These are phyloP conservation scores for Carpinus viminea DNA, from an alignment of 306 rosid species.

Conservation along the genomic window DNA sequence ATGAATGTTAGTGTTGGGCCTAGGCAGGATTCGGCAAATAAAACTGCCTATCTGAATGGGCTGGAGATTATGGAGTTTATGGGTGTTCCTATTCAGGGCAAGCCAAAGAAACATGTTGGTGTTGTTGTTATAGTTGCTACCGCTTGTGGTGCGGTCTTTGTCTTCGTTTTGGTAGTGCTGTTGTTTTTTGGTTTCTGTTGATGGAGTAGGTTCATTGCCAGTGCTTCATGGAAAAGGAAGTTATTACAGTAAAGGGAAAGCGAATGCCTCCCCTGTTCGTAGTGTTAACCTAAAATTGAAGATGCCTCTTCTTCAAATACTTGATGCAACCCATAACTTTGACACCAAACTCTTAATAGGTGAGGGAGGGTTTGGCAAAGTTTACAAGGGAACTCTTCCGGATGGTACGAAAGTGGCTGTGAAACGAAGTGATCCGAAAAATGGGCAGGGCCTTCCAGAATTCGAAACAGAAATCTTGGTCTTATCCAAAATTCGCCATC, in stretches of 20 bases:
- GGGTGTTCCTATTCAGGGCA: neutral
- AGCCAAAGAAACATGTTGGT: neutral
- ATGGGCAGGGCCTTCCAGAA: conserved; percentile 50
- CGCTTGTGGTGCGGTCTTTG: conserved; percentile 31
- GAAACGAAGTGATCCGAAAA: conserved; percentile 51
- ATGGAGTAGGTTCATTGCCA: conserved; percentile 9
- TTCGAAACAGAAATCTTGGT: conserved; percentile 57
- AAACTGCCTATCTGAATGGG: conserved; percentile 45
- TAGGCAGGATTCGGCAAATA: neutral
- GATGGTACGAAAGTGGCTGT: conserved; percentile 43
- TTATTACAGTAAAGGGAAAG: conserved; percentile 32
- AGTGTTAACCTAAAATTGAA: conserved; percentile 44
- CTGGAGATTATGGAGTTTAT: conserved; percentile 45
- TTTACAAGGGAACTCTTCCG: conserved; percentile 46
- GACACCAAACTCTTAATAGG: conserved; percentile 34
- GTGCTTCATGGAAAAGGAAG: conserved; percentile 25
- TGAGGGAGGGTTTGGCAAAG: conserved; percentile 57
- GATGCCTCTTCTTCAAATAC: conserved; percentile 39
- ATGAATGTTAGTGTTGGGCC: conserved; percentile 35
- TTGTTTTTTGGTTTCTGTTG: conserved; percentile 18
- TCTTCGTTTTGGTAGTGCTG: neutral
- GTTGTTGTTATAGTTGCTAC: conserved; percentile 27
- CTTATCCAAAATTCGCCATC: conserved; percentile 55
- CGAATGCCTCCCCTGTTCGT: conserved; percentile 29
- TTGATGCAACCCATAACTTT: conserved; percentile 39